A percentile compares a stretch with the other conserved stretches of the same genome.
Evolutionary conservation across 306 rosid species (phyloP).

Genomic region (Gastrolobium bilobum): DNA sequence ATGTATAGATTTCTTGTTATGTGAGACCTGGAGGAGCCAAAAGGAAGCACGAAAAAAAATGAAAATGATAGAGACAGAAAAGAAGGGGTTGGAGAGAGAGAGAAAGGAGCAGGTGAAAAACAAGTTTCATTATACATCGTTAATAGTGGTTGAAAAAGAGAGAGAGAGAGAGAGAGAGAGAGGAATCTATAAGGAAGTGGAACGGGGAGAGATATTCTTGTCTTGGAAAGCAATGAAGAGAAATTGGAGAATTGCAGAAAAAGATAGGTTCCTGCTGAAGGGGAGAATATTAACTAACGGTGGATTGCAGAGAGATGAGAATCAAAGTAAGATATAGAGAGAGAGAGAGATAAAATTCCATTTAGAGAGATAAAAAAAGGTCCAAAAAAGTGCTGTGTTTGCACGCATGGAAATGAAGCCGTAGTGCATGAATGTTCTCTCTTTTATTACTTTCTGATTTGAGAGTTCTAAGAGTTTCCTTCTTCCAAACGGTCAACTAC

Average conservation of each 20-base stretch:
- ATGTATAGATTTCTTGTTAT: conserved; percentile 58
- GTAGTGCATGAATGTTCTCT: conserved; percentile 25
- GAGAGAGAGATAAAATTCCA: conserved; percentile 30
- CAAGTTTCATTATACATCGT: conserved; percentile 61
- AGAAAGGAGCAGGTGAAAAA: conserved; percentile 49
- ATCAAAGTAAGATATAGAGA: conserved; percentile 32
- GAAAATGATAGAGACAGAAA: conserved; percentile 60
- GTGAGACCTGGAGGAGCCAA: conserved; percentile 35
- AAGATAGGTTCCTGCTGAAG: conserved; percentile 61
- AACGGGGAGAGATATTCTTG: conserved; percentile 74
- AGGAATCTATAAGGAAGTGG: conserved; percentile 71
- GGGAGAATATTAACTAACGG: conserved; percentile 69
- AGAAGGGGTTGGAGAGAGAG: conserved; percentile 51
- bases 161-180: conserved; percentile 25
- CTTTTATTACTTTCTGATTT: conserved; percentile 20
- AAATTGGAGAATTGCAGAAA: conserved; percentile 53
- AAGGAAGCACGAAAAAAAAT: conserved; percentile 37
- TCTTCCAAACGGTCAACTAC: conserved; percentile 30
- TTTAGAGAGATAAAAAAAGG: neutral
- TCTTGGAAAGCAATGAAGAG: conserved; percentile 81
- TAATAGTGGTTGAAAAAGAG: conserved; percentile 58
- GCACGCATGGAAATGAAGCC: conserved; percentile 49
- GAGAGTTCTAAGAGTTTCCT: neutral
- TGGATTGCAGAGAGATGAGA: conserved; percentile 61
- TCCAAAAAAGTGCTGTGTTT: conserved; percentile 26